A percentile compares a stretch with the other conserved stretches of the same genome.
phyloP scores from a whole-genome alignment of 495 filamentous ascomycete genomes.

The Neurospora sp. region DNA sequence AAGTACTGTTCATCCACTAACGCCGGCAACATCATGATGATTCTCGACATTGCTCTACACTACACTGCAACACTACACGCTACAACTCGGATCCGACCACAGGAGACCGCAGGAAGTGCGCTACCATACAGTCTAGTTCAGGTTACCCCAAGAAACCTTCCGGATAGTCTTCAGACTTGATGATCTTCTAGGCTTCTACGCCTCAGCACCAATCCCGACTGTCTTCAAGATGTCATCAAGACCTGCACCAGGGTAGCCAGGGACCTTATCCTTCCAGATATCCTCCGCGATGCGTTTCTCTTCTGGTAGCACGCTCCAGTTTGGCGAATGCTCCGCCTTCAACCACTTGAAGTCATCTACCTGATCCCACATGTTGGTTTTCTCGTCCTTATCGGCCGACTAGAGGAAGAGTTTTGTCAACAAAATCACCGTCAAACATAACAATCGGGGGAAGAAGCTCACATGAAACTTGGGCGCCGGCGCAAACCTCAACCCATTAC shows the following conservation, averaged over 20 bases:
- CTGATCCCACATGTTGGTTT: conserved; percentile 67
- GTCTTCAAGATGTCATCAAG: conserved; percentile 59
- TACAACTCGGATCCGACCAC: neutral
- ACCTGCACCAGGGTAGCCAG: conserved; percentile 49
- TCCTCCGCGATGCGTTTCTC: conserved; percentile 49
- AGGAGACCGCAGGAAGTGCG: neutral
- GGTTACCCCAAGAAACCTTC: neutral
- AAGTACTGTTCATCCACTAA: neutral
- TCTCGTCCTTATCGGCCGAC: conserved; percentile 22
- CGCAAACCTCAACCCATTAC: conserved; percentile 66
- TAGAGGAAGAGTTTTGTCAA: neutral
- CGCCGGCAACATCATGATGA: neutral
- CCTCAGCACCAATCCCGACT: conserved; percentile 32
- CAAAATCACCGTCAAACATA: neutral
- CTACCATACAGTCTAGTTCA: neutral
- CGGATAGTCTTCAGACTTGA: neutral
- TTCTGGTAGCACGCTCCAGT: conserved; percentile 65
- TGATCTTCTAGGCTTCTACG: neutral
- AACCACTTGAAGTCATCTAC: conserved; percentile 98
- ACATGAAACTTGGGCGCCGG: conserved; percentile 61
- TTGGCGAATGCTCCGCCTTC: conserved; percentile 72
- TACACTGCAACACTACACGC: neutral
- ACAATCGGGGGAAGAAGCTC: conserved; percentile 21
- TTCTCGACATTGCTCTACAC: neutral
- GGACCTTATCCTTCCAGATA: conserved; percentile 62